Conservation (phyloP, 208 protist genomes). For the Crithidia fasciculata region DNA sequence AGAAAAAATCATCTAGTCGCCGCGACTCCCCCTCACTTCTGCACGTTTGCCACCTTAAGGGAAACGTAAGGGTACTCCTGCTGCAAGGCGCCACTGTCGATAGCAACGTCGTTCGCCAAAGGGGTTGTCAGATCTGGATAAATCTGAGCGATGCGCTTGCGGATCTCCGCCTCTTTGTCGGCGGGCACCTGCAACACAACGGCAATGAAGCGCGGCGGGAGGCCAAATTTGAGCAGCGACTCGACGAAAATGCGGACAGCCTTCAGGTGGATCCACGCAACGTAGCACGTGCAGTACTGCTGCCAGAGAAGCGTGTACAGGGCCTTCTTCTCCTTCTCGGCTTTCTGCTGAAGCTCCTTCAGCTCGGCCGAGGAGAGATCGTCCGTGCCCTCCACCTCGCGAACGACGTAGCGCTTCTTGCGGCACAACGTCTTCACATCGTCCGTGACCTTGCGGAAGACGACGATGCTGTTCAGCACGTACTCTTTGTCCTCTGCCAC, state of each 20-base stretch:
- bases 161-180: conserved; percentile 78
- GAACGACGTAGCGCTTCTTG: conserved; percentile 79
- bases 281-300: conserved; percentile 89
- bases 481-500: conserved; percentile 91
- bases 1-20: conserved; percentile 11
- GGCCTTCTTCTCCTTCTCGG: conserved; percentile 81
- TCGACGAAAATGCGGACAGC: conserved; percentile 93
- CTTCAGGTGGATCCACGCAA: conserved; percentile 93
- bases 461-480: conserved; percentile 88
- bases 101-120: conserved; percentile 50
- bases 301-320: conserved; percentile 85
- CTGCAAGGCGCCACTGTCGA: conserved; percentile 71
- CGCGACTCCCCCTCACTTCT: conserved; percentile 39
- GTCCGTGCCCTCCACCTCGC: conserved; percentile 77
- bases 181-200: conserved; percentile 76
- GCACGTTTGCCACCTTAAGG: conserved; percentile 81
- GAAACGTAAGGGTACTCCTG: conserved; percentile 90
- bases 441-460: conserved; percentile 86
- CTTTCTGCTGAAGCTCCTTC: conserved; percentile 73
- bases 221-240: conserved; percentile 87
- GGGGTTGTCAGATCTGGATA: conserved; percentile 71
- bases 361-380: conserved; percentile 71
- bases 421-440: conserved; percentile 84
- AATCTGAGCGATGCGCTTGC: conserved; percentile 72
- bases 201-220: conserved; percentile 87